Base-by-base conservation (phyloP, 2,329 filamentous ascomycete species). In the Ophiocordyceps robertsii region DNA sequence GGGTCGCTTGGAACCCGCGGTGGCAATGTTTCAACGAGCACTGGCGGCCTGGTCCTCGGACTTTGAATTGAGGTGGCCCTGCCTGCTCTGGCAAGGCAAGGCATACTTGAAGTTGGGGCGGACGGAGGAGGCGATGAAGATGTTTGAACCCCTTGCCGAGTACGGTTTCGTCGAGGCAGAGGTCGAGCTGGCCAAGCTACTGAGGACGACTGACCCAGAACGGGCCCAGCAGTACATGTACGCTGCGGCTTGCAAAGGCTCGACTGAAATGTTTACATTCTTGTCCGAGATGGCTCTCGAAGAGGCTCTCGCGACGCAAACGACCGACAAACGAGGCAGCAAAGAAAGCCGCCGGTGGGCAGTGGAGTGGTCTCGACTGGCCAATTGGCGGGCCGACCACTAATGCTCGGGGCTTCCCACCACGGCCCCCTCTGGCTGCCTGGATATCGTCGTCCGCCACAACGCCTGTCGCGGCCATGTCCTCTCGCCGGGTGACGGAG, bases 341-440 rank as follows among this genome's bases (percentile, higher is more conserved):
- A 49, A 47, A 29, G 49, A 59, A 3, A 46, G 49, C 13, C 39
- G 47, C 17, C 49, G 48, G 6, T 63, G 58, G 60, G 59, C 56
- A 11, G 46, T 53, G 49, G 60, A 63, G 46, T 62, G 59, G 54
- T 51, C 56, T n/a, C 53, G 52, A 16, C 42, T 63, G 33, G 58
- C 54, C 3, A 51, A 61, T 39, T 33, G 39, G 4, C 48, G 43
- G 11, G 49, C 39, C 12, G 47, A 47, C 38, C 49, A 51, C 36
- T 62, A 40, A 53, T 40, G 47, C 14, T 13, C 24, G 16, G n/a
- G 4, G 9, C 14, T 27, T 27, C 7, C 24, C 2, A 27, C 24
- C 6, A 27, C 9, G 9, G 24, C 3, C 24, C 24, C 6, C 6
- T 9, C 24, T 4, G 4, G 24, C 24, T 24, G 24, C 24, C 7